Conservation (phyloP, 176 grass and related monocot genomes). For the Oryza officinalis region DNA sequence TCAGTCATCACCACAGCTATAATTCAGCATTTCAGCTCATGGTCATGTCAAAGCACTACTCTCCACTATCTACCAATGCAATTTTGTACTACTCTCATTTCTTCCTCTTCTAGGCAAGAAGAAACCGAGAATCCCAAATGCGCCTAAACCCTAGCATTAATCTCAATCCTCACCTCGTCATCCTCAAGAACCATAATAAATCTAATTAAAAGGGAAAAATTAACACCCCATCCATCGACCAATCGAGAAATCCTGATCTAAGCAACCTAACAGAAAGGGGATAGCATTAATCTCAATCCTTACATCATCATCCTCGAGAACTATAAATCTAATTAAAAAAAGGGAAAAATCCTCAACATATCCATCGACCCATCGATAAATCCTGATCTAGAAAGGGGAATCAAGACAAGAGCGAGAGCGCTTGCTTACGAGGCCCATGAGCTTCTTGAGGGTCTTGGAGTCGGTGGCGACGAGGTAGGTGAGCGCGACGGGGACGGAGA, state of each 20-base stretch:
- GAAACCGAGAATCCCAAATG: background rate
- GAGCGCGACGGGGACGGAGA: slow-evolving; percentile 67
- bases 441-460: slow-evolving; percentile 78
- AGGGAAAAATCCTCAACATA: background rate
- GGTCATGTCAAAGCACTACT: background rate
- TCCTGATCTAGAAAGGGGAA: background rate
- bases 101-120: background rate
- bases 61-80: background rate
- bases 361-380: background rate
- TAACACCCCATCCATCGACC: too few species aligned
- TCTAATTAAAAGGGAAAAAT: background rate
- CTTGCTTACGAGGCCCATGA: slow-evolving; percentile 80
- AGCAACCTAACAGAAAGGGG: too few species aligned
- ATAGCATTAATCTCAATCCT: background rate
- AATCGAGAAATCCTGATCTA: too few species aligned
- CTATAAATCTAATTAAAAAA: background rate
- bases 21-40: background rate
- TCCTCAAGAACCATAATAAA: background rate
- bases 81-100: background rate
- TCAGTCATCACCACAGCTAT: background rate
- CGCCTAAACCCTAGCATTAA: background rate
- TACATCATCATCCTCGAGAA: too few species aligned
- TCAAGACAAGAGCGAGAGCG: background rate
- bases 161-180: background rate
- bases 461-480: slow-evolving; percentile 91